These are phyloP conservation scores for Blastocystis hominis DNA, from an alignment of 352 stramenopile species.

Conservation along the genomic window DNA sequence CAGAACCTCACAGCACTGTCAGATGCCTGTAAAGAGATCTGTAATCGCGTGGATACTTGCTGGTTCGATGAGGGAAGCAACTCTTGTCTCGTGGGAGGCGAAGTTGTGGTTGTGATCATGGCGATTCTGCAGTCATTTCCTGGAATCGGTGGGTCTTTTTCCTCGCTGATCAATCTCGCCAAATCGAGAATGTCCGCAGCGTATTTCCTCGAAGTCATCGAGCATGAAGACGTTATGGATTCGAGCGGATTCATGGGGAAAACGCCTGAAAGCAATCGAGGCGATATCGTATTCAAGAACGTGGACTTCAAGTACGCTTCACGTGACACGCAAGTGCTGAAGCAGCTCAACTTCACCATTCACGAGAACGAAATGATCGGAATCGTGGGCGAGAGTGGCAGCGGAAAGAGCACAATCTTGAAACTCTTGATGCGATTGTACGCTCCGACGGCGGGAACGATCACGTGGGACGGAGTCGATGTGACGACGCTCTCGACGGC, in stretches of 20 bases:
- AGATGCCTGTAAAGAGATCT: background rate
- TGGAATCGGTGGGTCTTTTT: conserved; percentile 67
- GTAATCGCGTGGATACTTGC: background rate
- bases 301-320: conserved; percentile 63
- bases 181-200: conserved; percentile 9
- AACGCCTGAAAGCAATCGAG: background rate
- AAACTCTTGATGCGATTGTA: conserved; percentile 63
- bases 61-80: conserved; percentile 1
- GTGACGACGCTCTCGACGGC: background rate
- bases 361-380: conserved; percentile 58
- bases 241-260: background rate
- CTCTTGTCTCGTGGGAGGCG: conserved; percentile 67
- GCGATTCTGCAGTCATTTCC: conserved; percentile 68
- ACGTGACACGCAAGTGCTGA: conserved; percentile 43
- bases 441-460: conserved; percentile 5
- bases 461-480: conserved; percentile 1
- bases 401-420: conserved; percentile 62
- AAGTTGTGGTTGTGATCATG: conserved; percentile 72
- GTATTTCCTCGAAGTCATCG: conserved; percentile 12
- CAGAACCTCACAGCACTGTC: background rate
- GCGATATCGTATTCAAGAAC: conserved; percentile 62
- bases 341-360: conserved; percentile 41
- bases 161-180: background rate
- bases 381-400: conserved; percentile 61
- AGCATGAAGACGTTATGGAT: conserved; percentile 35